These are phyloP conservation scores for Sordariomycetes sp. DNA, from an alignment of 2,329 filamentous ascomycete species.

Conservation along the genomic window DNA sequence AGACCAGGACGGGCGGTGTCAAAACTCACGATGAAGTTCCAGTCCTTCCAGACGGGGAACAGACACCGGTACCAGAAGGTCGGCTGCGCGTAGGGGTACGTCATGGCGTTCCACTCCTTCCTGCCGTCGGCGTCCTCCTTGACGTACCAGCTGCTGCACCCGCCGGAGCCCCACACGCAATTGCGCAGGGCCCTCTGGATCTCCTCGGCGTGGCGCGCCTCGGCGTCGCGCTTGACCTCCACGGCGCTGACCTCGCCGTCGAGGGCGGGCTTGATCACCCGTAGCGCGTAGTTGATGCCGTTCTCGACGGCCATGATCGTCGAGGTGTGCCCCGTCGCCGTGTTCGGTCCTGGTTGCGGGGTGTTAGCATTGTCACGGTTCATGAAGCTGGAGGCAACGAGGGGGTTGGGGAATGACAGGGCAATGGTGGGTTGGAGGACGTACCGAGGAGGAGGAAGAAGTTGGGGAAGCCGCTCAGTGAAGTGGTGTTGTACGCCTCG, in stretches of 20 bases:
- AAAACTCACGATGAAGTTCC: constrained; percentile 20
- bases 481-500: constrained; percentile 48
- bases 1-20: too few species aligned
- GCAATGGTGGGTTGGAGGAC: too few species aligned
- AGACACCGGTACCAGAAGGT: constrained; percentile 24
- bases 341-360: constrained; percentile 39
- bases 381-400: too few species aligned
- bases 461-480: constrained; percentile 52
- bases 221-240: constrained; percentile 22
- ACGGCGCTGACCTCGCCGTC: constrained; percentile 18
- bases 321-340: constrained; percentile 49
- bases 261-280: constrained; percentile 40
- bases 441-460: constrained; percentile 51
- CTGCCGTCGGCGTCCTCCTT: constrained; percentile 11
- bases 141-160: constrained; percentile 24
- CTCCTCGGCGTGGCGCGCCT: constrained; percentile 18
- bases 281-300: constrained; percentile 46
- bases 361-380: neutral
- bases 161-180: constrained; percentile 22
- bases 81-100: constrained; percentile 23
- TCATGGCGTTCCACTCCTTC: constrained; percentile 20
- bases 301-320: constrained; percentile 52
- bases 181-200: constrained; percentile 20
- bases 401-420: too few species aligned
- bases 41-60: constrained; percentile 21